Base-by-base conservation (phyloP, 2,329 filamentous ascomycete species). In the Pyrenophora teres region DNA sequence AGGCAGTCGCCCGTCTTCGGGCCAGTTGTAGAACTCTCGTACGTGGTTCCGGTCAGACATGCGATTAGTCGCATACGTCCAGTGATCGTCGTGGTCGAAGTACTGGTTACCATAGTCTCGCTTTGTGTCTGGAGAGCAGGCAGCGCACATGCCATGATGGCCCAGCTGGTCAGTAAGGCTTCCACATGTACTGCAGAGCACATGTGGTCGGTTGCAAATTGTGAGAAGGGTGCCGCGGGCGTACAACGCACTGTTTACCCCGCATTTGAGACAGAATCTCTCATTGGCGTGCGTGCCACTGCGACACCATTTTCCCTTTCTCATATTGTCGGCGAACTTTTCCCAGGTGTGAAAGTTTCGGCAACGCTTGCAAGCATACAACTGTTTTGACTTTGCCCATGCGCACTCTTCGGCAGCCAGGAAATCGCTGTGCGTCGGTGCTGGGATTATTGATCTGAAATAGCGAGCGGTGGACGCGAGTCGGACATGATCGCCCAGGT, bases 311-410 rank as follows among this genome's bases (percentile, higher is more conserved):
- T 60, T 63, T 19, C 65, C 65, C 50, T 70, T 69, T 21, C 59
- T 62, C 67, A 70, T 70, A 15, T 60, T 55, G 41, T 70, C 66
- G 13, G 63, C 56, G 42, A 69, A 70, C 13, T 56, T 37, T 23
- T 54, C 43, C 23, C 62, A 58, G n/a, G 40, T 51, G 35, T 55
- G 56, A 15, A 70, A 62, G 16, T 46, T 44, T 6, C 46, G 21
- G 40, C 67, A 70, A 25, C 50, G 43, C 42, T 52, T 67, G 50
- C 66, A 70, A 3, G 63, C 52, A 43, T 57, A 68, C 5, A 70
- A 53, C 13, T 56, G 39, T 27, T 46, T 60, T 4, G 56, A 39
- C 15, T 48, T 57, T 12, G 66, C 61, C 59, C 60, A 69, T 16
- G 40, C 36, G 21, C 41, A 43, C 21, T 42, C 51, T 56, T 70